These are phyloP conservation scores for Microbotryum scabiosae DNA, from an alignment of 1,284 basidiomycete genomes.

Conservation along the genomic window DNA sequence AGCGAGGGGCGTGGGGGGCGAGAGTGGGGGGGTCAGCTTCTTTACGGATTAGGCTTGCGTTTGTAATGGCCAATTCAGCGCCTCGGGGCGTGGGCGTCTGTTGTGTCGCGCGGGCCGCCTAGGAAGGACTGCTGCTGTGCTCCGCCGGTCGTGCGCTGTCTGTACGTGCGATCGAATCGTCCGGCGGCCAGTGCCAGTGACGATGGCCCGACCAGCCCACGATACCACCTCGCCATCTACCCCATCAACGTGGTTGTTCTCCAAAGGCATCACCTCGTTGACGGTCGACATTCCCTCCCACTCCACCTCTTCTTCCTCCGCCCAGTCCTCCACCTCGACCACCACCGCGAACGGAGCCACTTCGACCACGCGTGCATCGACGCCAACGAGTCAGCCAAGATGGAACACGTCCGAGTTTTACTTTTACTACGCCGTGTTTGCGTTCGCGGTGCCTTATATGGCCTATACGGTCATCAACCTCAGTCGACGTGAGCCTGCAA, in stretches of 20 bases:
- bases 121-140: too few species aligned
- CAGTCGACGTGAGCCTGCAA: slow-evolving; percentile 57
- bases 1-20: too few species aligned
- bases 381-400: slow-evolving; percentile 35
- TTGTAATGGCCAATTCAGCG: too few species aligned
- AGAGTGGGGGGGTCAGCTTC: too few species aligned
- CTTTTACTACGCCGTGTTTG: slow-evolving; percentile 60
- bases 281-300: slow-evolving; percentile 20
- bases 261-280: slow-evolving; percentile 3
- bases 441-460: slow-evolving; percentile 65
- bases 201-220: not conserved
- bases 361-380: not conserved
- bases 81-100: too few species aligned
- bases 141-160: too few species aligned
- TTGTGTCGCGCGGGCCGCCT: too few species aligned
- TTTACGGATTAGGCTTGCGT: too few species aligned
- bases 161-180: too few species aligned
- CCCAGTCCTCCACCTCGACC: not conserved
- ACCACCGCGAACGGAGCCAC: not conserved
- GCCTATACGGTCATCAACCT: slow-evolving; percentile 67
- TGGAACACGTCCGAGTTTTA: slow-evolving; percentile 81
- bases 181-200: too few species aligned
- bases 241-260: not conserved
- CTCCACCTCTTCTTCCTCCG: not conserved
- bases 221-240: not conserved